These are phyloP conservation scores for Dentipellis sp. DNA, from an alignment of 768 basidiomycete species.

Conservation along the genomic window DNA sequence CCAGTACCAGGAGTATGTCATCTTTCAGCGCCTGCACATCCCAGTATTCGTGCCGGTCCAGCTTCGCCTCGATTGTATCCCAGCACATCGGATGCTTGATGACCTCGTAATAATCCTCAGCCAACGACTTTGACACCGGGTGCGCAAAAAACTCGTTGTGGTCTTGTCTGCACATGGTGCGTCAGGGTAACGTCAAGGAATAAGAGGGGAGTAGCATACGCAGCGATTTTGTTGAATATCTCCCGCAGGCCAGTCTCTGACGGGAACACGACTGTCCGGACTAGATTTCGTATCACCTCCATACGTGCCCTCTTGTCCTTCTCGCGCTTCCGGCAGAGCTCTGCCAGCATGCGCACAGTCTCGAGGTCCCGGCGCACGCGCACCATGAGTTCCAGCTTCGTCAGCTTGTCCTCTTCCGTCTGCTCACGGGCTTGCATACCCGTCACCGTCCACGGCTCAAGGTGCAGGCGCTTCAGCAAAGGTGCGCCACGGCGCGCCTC, in stretches of 20 bases:
- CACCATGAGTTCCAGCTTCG: constrained; percentile 68
- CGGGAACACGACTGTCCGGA: constrained; percentile 58
- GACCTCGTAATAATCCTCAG: constrained; percentile 88
- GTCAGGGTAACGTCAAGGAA: constrained; percentile 5
- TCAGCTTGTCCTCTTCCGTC: constrained; percentile 73
- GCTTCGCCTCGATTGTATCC: constrained; percentile 68
- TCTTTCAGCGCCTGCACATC: constrained; percentile 69
- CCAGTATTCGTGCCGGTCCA: constrained; percentile 79
- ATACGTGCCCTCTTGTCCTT: constrained; percentile 65
- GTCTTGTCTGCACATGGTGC: constrained; percentile 46
- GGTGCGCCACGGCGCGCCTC: constrained; percentile 92
- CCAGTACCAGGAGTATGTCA: constrained; percentile 76
- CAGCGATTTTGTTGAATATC: constrained; percentile 61
- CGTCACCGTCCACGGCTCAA: constrained; percentile 95
- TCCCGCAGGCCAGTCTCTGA: constrained; percentile 50
- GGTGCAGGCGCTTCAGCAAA: constrained; percentile 81
- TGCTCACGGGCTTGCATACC: constrained; percentile 44
- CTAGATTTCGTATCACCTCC: constrained; percentile 54
- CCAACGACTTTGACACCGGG: constrained; percentile 70
- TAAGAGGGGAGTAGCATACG: constrained; percentile 34
- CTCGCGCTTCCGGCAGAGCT: constrained; percentile 71
- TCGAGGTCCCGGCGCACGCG: constrained; percentile 72
- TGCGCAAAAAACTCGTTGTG: constrained; percentile 67
- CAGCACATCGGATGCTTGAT: constrained; percentile 87
- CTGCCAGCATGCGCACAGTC: constrained; percentile 54